phyloP scores from a whole-genome alignment of 805 yeast species.

The Lipomyces mesembrius region DNA sequence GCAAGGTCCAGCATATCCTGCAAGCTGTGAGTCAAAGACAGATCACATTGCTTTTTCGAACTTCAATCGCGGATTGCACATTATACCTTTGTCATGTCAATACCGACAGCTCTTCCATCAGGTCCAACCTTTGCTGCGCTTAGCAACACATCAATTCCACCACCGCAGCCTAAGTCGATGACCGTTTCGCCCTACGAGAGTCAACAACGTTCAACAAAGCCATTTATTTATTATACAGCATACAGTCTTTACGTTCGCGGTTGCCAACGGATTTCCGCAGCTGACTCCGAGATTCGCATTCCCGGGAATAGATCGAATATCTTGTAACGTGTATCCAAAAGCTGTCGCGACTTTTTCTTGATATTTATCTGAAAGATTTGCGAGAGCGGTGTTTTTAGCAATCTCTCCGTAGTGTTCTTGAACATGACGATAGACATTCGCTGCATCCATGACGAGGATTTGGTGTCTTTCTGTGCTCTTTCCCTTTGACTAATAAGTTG shows the following conservation, averaged over 20 bases:
- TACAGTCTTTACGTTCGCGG: constrained; percentile 2
- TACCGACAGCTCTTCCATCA: constrained; percentile 1
- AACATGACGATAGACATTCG: neutral
- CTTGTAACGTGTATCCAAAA: constrained; percentile 3
- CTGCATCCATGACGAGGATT: neutral
- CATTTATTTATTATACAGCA: neutral
- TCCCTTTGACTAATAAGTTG: too few relatives aligned
- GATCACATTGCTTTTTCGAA: too few relatives aligned
- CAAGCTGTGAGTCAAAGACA: neutral
- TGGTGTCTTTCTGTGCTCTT: too few relatives aligned
- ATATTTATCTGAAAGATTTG: neutral
- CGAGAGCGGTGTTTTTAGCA: neutral
- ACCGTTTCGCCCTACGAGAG: constrained; percentile 8
- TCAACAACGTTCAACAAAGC: neutral
- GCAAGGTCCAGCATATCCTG: constrained; percentile 11
- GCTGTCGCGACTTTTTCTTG: constrained; percentile 6
- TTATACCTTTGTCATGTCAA: constrained; percentile 9
- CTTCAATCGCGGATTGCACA: neutral
- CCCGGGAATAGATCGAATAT: constrained; percentile 7
- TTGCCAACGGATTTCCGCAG: constrained; percentile 8
- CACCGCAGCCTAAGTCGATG: constrained; percentile 10
- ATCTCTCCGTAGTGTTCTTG: constrained; percentile 20
- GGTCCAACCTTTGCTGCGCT: constrained; percentile 12
- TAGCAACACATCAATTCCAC: constrained; percentile 9
- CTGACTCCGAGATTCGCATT: constrained; percentile 11